Conservation (phyloP, 1,284 basidiomycete species). For the Sanghuangporus weigelae region DNA sequence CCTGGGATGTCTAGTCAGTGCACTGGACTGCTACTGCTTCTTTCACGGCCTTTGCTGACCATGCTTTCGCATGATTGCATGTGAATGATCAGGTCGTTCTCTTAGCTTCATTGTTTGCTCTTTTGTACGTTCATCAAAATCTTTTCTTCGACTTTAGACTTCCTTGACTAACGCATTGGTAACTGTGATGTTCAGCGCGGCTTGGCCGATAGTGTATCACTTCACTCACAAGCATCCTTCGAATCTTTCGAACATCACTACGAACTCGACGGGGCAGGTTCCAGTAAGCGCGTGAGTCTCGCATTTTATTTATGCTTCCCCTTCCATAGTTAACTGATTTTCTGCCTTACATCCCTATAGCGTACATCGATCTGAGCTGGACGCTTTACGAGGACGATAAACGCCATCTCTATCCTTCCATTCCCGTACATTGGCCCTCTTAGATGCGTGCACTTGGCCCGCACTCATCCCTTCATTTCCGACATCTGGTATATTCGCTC, state of each 20-base stretch:
- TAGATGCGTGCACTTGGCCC: too few relatives aligned
- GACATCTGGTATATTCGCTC: too few relatives aligned
- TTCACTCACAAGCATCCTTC: constrained; percentile 25
- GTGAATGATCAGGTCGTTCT: not conserved
- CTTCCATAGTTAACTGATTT: not conserved
- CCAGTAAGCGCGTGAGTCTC: not conserved
- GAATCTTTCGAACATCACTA: constrained; percentile 35
- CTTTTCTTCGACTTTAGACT: not conserved
- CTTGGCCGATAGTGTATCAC: constrained; percentile 42
- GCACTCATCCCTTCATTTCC: too few relatives aligned
- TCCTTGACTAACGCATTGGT: not conserved
- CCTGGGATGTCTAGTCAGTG: constrained; percentile 35
- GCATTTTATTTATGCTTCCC: not conserved
- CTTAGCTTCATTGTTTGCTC: not conserved
- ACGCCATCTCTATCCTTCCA: too few relatives aligned
- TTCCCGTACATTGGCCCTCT: too few relatives aligned
- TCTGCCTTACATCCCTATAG: not conserved
- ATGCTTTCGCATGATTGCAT: not conserved
- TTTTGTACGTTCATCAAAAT: not conserved
- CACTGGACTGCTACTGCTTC: constrained; percentile 24
- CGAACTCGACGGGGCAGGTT: constrained; percentile 39
- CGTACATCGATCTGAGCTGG: not conserved
- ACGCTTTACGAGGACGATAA: not conserved
- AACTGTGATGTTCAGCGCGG: constrained; percentile 25
- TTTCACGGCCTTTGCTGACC: not conserved